phyloP scores from a whole-genome alignment of 1,139 yeast genomes.

The Kurtzmaniella quercitrusa region DNA sequence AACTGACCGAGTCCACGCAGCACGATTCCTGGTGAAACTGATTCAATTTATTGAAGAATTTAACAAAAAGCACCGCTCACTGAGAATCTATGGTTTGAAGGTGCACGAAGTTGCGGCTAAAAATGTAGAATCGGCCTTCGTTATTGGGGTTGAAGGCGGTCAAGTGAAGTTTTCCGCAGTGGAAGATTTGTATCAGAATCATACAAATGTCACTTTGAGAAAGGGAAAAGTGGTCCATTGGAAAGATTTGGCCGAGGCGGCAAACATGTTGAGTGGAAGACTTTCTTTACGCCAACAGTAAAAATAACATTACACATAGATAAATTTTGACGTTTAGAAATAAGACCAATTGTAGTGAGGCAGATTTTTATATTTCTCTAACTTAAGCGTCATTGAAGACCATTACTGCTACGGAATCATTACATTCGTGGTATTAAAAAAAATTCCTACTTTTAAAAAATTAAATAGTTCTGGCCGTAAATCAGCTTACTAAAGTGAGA shows the following conservation, averaged over 20 bases:
- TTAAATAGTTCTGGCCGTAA: too few relatives aligned
- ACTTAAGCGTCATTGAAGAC: too few relatives aligned
- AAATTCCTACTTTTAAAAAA: too few relatives aligned
- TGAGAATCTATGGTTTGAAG: conserved; percentile 5
- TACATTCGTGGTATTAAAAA: too few relatives aligned
- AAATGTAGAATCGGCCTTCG: conserved; percentile 45
- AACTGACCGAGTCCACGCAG: conserved; percentile 70
- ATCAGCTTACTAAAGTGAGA: too few relatives aligned
- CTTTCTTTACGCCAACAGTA: conserved; percentile 38
- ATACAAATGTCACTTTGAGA: conserved; percentile 57
- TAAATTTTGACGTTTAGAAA: not conserved
- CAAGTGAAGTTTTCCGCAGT: conserved; percentile 54
- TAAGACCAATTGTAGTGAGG: too few relatives aligned
- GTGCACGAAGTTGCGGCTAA: conserved; percentile 5
- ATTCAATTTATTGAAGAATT: conserved; percentile 62
- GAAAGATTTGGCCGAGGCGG: conserved; percentile 54
- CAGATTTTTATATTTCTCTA: too few relatives aligned
- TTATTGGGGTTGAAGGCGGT: conserved; percentile 69
- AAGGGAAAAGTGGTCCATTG: conserved; percentile 70
- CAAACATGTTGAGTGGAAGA: conserved; percentile 71
- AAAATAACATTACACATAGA: not conserved
- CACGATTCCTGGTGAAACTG: conserved; percentile 66
- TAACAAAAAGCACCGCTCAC: conserved; percentile 11
- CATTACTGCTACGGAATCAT: too few relatives aligned
- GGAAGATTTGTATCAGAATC: conserved; percentile 50